These are phyloP conservation scores for Corymbia citriodora DNA, from an alignment of 441 rosid species.

Conservation along the genomic window DNA sequence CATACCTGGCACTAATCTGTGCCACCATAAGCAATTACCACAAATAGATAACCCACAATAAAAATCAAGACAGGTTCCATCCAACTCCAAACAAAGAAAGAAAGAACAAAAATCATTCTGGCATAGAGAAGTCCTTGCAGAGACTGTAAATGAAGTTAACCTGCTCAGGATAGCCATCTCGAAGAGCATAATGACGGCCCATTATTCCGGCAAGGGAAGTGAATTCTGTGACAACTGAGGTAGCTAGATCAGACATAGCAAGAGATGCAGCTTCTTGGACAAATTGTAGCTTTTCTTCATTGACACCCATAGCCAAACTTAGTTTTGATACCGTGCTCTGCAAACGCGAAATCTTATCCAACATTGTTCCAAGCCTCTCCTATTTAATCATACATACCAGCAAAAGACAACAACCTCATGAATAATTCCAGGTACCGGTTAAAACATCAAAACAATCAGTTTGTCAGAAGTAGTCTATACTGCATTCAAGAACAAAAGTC, in stretches of 20 bases:
- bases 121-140: not conserved
- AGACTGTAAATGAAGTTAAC: slow-evolving; percentile 22
- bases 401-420: not conserved
- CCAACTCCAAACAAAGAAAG: not conserved
- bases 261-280: slow-evolving; percentile 84
- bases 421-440: not conserved
- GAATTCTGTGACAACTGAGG: slow-evolving; percentile 91
- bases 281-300: slow-evolving; percentile 44
- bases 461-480: not conserved
- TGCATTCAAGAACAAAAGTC: not conserved
- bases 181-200: slow-evolving; percentile 95
- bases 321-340: slow-evolving; percentile 51
- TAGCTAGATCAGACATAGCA: slow-evolving; percentile 96
- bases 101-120: not conserved
- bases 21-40: not conserved
- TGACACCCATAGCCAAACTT: slow-evolving; percentile 41
- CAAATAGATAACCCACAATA: not conserved
- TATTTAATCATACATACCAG: slow-evolving; percentile 11
- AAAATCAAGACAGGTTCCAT: not conserved
- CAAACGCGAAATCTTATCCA: slow-evolving; percentile 74
- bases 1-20: not conserved
- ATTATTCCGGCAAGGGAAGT: slow-evolving; percentile 89
- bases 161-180: slow-evolving; percentile 88
- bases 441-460: not conserved
- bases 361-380: slow-evolving; percentile 98